These are phyloP conservation scores for Triticum timopheevii DNA, from an alignment of 176 grass and related monocot genomes.

Conservation along the genomic window DNA sequence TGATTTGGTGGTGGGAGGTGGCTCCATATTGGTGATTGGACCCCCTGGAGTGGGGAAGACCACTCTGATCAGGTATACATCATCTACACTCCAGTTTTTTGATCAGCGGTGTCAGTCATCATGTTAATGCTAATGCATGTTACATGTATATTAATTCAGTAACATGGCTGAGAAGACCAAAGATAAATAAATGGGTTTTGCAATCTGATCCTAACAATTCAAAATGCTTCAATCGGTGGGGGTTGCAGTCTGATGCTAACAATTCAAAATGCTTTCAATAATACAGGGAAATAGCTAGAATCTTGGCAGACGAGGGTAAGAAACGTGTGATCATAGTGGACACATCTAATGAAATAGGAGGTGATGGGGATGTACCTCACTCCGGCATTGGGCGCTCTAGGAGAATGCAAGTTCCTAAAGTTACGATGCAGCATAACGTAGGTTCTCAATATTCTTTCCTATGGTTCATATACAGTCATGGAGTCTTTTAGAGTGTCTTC, in stretches of 20 bases:
- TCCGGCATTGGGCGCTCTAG: constrained; percentile 87
- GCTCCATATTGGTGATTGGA: constrained; percentile 92
- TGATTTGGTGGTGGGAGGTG: constrained; percentile 70
- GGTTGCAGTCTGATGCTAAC: constrained; percentile 21
- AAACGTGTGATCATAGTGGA: constrained; percentile 97
- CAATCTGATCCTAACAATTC: constrained; percentile 21
- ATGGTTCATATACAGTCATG: not conserved
- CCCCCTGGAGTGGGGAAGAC: constrained; percentile 96
- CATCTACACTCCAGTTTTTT: not conserved
- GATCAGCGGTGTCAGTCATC: too few relatives aligned
- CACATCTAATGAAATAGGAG: constrained; percentile 98
- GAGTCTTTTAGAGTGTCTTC: not conserved
- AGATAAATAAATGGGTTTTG: not conserved
- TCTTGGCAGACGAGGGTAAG: constrained; percentile 80
- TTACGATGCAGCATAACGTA: constrained; percentile 96
- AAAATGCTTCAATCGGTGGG: constrained; percentile 2
- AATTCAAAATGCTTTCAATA: constrained; percentile 14
- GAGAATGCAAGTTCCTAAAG: constrained; percentile 99
- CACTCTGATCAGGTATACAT: constrained; percentile 85
- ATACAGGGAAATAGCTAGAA: constrained; percentile 95
- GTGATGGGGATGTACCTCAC: constrained; percentile 95
- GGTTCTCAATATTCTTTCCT: constrained; percentile 35
- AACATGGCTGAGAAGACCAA: not conserved
- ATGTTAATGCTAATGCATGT: not conserved
- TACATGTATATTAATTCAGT: not conserved